Conservation (phyloP, 2,329 filamentous ascomycete species). For the Fusarium camptoceras region DNA sequence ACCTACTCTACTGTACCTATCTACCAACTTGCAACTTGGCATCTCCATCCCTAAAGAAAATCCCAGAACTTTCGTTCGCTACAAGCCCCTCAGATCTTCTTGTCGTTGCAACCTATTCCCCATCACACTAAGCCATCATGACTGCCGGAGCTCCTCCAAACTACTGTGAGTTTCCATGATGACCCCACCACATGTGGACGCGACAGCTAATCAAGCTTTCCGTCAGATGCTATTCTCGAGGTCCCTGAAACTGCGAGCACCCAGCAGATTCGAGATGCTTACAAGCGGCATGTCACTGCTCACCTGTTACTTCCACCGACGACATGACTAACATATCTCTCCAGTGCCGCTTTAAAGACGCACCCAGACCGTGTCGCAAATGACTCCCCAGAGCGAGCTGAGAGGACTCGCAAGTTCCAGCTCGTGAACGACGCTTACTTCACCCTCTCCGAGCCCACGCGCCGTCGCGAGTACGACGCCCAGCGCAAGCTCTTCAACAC, state of each 20-base stretch:
- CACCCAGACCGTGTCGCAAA: conserved; percentile 91
- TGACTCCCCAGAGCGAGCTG: conserved; percentile 83
- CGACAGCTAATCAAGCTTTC: conserved; percentile 26
- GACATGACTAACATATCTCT: conserved; percentile 26
- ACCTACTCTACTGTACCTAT: background rate
- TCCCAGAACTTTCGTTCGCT: conserved; percentile 15
- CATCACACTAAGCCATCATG: conserved; percentile 45
- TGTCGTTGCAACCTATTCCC: conserved; percentile 1
- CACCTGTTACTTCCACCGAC: background rate
- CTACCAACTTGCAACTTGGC: conserved; percentile 24
- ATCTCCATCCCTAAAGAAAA: conserved; percentile 8
- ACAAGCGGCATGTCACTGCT: conserved; percentile 77
- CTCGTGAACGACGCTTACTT: conserved; percentile 94
- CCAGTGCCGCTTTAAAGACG: conserved; percentile 86
- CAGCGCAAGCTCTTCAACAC: conserved; percentile 59
- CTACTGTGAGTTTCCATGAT: conserved; percentile 63
- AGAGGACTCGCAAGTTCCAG: conserved; percentile 89
- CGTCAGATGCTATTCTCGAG: conserved; percentile 78
- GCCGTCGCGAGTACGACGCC: conserved; percentile 86
- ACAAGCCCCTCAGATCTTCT: conserved; percentile 7
- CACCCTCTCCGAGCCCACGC: conserved; percentile 81
- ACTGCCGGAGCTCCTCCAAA: conserved; percentile 61
- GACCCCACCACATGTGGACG: conserved; percentile 26
- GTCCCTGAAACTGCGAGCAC: conserved; percentile 78
- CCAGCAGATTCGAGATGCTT: conserved; percentile 90